A percentile compares a stretch with the other conserved stretches of the same genome.
phyloP scores from a whole-genome alignment of 805 yeast genomes.

The Saccharomycopsis sp. region DNA sequence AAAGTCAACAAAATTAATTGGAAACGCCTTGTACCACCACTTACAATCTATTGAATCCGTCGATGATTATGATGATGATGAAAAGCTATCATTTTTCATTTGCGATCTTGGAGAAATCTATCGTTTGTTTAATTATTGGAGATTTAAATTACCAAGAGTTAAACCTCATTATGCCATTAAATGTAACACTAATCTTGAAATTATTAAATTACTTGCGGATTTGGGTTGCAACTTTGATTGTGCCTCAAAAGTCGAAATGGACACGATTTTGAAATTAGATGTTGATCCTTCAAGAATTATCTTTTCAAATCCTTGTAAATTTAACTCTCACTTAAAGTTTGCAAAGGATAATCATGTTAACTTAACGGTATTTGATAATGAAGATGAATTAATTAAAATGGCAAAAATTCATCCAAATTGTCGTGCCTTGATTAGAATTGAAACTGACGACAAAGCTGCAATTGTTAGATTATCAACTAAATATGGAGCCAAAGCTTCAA shows the following conservation, averaged over 20 bases:
- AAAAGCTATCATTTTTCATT: conserved; percentile 81
- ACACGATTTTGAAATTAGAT: conserved; percentile 53
- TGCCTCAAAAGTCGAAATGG: conserved; percentile 84
- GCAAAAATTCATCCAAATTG: conserved; percentile 61
- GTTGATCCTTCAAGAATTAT: conserved; percentile 61
- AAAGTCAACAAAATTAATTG: conserved; percentile 4
- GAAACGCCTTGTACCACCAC: conserved; percentile 8
- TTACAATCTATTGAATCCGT: conserved; percentile 22
- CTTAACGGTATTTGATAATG: conserved; percentile 84
- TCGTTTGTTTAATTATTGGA: conserved; percentile 62
- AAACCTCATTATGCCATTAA: conserved; percentile 92
- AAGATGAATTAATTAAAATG: conserved; percentile 75
- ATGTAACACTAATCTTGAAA: conserved; percentile 70
- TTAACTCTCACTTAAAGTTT: conserved; percentile 70
- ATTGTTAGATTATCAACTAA: conserved; percentile 82
- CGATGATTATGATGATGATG: conserved; percentile 62
- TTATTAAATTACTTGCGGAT: conserved; percentile 48
- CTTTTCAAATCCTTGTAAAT: conserved; percentile 92
- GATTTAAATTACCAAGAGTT: conserved; percentile 55
- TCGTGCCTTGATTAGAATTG: conserved; percentile 67
- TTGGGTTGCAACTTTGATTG: conserved; percentile 84
- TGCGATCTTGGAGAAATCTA: conserved; percentile 74
- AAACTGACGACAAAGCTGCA: conserved; percentile 85
- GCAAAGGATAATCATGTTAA: conserved; percentile 52
- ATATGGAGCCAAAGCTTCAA: conserved; percentile 69